A percentile compares a stretch with the other conserved stretches of the same genome.
phyloP scores from a whole-genome alignment of 768 basidiomycete species.

The Boletellus ananas region DNA sequence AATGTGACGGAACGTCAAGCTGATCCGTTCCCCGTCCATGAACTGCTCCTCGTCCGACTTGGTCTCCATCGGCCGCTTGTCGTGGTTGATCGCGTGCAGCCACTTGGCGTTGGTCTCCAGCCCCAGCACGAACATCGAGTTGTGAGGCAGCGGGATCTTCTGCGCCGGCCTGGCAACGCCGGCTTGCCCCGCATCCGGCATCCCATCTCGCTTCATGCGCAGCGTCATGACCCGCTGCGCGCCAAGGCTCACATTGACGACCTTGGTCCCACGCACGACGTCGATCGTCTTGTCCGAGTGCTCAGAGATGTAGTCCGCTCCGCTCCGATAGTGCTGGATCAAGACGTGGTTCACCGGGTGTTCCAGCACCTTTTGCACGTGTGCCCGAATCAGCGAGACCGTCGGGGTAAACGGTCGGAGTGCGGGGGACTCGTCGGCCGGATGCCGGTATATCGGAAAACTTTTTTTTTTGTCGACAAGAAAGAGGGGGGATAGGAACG shows the following conservation, averaged over 20 bases:
- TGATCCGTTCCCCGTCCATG: slow-evolving; percentile 65
- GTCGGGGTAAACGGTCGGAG: slow-evolving; percentile 65
- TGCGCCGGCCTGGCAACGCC: slow-evolving; percentile 42
- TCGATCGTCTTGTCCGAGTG: slow-evolving; percentile 88
- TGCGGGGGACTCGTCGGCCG: slow-evolving; percentile 73
- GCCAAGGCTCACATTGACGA: slow-evolving; percentile 80
- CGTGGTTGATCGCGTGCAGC: slow-evolving; percentile 74
- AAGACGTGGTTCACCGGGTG: slow-evolving; percentile 82
- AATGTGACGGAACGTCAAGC: slow-evolving; percentile 75
- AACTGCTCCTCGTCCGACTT: slow-evolving; percentile 56
- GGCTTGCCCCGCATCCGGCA: slow-evolving; percentile 12
- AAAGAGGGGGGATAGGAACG: not conserved
- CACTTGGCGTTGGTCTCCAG: slow-evolving; percentile 67
- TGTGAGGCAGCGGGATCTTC: slow-evolving; percentile 71
- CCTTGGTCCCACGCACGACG: slow-evolving; percentile 65
- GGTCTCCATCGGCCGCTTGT: slow-evolving; percentile 55
- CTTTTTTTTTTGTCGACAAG: slow-evolving; percentile 30
- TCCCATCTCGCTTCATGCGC: slow-evolving; percentile 55
- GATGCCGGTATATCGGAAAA: slow-evolving; percentile 79
- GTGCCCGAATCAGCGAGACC: slow-evolving; percentile 58
- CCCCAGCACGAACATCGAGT: slow-evolving; percentile 81
- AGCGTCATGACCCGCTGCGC: slow-evolving; percentile 76
- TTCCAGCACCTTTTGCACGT: slow-evolving; percentile 52
- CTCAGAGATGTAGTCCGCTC: slow-evolving; percentile 80
- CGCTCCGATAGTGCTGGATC: slow-evolving; percentile 76